Percentiles rank a stretch among this genome's conserved stretches.
These are phyloP conservation scores for Phytophthora pini DNA, from an alignment of 352 stramenopile genomes.

Conservation along the genomic window DNA sequence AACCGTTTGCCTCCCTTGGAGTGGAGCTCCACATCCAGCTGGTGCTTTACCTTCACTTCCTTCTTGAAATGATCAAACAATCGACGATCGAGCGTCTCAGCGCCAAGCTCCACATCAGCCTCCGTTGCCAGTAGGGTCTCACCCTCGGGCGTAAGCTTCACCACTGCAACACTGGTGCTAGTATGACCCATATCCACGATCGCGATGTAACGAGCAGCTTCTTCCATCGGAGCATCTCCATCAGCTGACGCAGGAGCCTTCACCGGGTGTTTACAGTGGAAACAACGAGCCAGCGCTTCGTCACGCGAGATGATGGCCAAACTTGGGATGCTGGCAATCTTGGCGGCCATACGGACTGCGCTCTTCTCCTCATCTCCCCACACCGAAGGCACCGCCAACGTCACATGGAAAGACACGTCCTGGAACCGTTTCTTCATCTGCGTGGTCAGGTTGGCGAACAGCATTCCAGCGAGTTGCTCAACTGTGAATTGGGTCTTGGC, in stretches of 20 bases:
- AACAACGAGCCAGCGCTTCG: slow-evolving; percentile 73
- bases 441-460: slow-evolving; percentile 74
- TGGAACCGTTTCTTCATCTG: slow-evolving; percentile 70
- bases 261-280: slow-evolving; percentile 85
- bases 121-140: slow-evolving; percentile 65
- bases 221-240: slow-evolving; percentile 34
- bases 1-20: slow-evolving; percentile 89
- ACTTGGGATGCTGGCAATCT: slow-evolving; percentile 68
- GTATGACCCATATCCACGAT: slow-evolving; percentile 91
- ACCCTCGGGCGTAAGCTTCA: slow-evolving; percentile 68
- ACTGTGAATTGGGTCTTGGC: slow-evolving; percentile 61
- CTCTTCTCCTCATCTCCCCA: slow-evolving; percentile 63
- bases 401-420: slow-evolving; percentile 57
- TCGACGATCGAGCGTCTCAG: slow-evolving; percentile 76
- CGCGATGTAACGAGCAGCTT: slow-evolving; percentile 59
- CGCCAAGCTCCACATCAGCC: slow-evolving; percentile 65
- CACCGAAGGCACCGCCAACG: slow-evolving; percentile 69
- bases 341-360: slow-evolving; percentile 53
- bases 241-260: slow-evolving; percentile 16
- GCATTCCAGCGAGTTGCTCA: slow-evolving; percentile 81
- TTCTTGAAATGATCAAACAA: slow-evolving; percentile 85
- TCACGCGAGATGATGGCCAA: slow-evolving; percentile 62
- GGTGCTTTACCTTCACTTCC: slow-evolving; percentile 64
- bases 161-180: slow-evolving; percentile 73
- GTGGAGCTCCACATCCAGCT: slow-evolving; percentile 56